Percentiles rank a stretch among this genome's conserved stretches.
These are phyloP conservation scores for Apiospora malaysiana DNA, from an alignment of 2,329 filamentous ascomycete genomes.

Conservation along the genomic window DNA sequence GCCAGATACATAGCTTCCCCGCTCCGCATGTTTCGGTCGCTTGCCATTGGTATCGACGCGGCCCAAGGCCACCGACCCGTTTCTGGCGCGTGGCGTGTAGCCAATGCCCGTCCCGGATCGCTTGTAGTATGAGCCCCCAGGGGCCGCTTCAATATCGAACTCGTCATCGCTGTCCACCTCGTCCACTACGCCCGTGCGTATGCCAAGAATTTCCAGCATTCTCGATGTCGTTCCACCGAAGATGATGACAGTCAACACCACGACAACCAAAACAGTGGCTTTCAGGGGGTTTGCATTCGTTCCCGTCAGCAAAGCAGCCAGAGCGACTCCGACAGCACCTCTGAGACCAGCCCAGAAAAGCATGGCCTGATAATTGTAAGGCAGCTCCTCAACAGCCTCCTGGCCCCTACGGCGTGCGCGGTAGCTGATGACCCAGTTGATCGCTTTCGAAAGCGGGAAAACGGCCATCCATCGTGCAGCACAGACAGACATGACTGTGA, in stretches of 20 bases:
- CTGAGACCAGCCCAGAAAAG: conserved; percentile 98
- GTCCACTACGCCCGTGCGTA: conserved; percentile 93
- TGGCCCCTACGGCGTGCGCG: conserved; percentile 76
- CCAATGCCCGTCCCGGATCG: conserved; percentile 79
- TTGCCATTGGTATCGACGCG: conserved; percentile 49
- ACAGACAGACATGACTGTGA: conserved; percentile 91
- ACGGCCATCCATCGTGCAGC: conserved; percentile 92
- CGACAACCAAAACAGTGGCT: conserved; percentile 95
- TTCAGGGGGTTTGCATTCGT: conserved; percentile 82
- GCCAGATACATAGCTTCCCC: conserved; percentile 59
- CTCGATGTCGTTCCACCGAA: conserved; percentile 96
- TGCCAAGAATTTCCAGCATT: conserved; percentile 98
- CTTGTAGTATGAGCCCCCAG: conserved; percentile 78
- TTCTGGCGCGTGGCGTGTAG: conserved; percentile 70
- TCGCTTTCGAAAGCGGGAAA: conserved; percentile 85
- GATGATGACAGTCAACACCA: conserved; percentile 97
- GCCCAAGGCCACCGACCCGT: conserved; percentile 65
- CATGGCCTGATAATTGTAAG: conserved; percentile 98
- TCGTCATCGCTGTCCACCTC: conserved; percentile 98
- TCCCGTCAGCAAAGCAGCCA: conserved; percentile 86
- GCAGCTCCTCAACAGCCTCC: conserved; percentile 84
- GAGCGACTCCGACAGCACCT: conserved; percentile 92
- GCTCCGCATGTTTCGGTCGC: conserved; percentile 37
- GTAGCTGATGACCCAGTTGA: conserved; percentile 93
- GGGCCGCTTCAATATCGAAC: conserved; percentile 88